phyloP scores from a whole-genome alignment of 805 yeast species.

The Saccharomycopsis fibuligera region DNA sequence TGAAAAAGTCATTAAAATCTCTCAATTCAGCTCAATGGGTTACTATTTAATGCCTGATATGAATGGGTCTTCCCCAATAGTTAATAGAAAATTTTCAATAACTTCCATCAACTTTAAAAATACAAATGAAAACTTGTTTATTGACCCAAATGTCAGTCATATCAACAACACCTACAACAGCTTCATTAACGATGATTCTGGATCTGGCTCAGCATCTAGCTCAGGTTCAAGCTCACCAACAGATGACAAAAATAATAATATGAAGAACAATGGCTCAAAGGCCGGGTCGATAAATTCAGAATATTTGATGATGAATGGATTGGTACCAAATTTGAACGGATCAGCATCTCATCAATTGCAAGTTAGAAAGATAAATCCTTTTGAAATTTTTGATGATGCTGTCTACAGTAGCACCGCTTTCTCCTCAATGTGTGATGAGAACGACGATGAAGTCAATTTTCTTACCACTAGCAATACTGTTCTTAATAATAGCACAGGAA shows the following conservation, averaged over 20 bases:
- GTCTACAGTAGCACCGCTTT: slow-evolving; percentile 31
- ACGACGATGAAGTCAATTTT: not conserved
- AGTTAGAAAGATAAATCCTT: slow-evolving; percentile 44
- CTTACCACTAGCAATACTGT: not conserved
- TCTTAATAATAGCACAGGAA: not conserved
- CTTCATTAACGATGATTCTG: not conserved
- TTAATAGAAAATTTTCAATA: slow-evolving; percentile 15
- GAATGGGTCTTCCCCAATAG: slow-evolving; percentile 20
- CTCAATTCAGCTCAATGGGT: slow-evolving; percentile 19
- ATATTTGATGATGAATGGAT: slow-evolving; percentile 2
- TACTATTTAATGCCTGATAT: slow-evolving; percentile 21
- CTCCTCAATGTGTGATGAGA: slow-evolving; percentile 2
- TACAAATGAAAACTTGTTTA: slow-evolving; percentile 10
- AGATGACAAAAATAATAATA: not conserved
- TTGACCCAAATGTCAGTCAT: slow-evolving; percentile 4
- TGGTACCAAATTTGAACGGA: slow-evolving; percentile 6
- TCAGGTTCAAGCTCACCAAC: slow-evolving; percentile 3
- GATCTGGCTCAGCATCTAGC: not conserved
- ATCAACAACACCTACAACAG: not conserved
- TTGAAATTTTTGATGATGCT: slow-evolving; percentile 62
- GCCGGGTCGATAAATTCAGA: not conserved
- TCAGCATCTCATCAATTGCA: slow-evolving; percentile 4
- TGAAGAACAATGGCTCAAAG: not conserved
- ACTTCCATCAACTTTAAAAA: slow-evolving; percentile 17
- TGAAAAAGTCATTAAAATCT: slow-evolving; percentile 20